Base-by-base conservation (phyloP, 2,329 filamentous ascomycete genomes). In the Fragosphaeria purpurea region DNA sequence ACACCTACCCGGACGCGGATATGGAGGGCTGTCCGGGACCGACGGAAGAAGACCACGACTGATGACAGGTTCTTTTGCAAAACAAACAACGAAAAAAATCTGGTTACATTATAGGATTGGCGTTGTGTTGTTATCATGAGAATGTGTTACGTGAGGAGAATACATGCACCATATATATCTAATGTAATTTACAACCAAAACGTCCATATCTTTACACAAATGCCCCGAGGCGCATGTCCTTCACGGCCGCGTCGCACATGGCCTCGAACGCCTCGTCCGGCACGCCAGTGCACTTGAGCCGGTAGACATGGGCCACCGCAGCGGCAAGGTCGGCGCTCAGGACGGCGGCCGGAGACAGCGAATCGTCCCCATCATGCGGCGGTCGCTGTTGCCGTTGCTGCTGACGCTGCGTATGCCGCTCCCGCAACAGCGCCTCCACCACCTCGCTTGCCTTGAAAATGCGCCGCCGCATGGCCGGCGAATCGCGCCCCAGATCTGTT, bases 1-100 rank as follows among this genome's bases (percentile, higher is more conserved):
- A 77, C 66, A 72, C 73, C 48, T 98, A 96, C 64, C 77, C 82
- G 0, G 82, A 88, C 61, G 71, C 70, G 38, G 67, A 71, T 38
- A 83, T 96, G 84, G 88, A 93, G 10, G 90, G 87, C 0, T 98
- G 93, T 72, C 91, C 93, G 0, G 93, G 93, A 1, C 50, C 83
- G 38, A 86, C 82, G 0, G 93, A 96, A 67, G 89, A 95, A 61
- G 90, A 96, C 60, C 80, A 84, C 55, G 79, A 83, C 58, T 77
- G 59, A 42, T 8, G 6, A 32, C 13, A 31, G 22, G 22, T 22
- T 3, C 2, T 22, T 22, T 22, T 22, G 22, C 22, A 22, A 22
- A 22, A 22, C 22, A 22, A 22, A 22, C 22, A 22, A 22, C 22
- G 22, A 22, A 22, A 22, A 22, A 22, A 22, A 22, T 2, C 22